Conservation (phyloP, 2,329 filamentous ascomycete species). For the Thelonectria discophora region DNA sequence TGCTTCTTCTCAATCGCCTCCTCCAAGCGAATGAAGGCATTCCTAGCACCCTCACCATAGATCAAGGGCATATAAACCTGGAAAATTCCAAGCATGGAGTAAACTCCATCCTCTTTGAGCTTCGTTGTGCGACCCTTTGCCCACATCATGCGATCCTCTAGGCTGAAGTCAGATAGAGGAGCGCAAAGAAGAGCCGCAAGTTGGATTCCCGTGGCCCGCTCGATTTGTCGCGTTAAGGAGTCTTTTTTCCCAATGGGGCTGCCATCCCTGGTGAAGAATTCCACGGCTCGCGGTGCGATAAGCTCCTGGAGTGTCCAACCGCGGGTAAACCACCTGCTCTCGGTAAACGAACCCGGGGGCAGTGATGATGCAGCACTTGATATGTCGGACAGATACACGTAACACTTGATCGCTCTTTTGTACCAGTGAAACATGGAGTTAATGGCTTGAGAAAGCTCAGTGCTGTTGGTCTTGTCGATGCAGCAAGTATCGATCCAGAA, state of each 20-base stretch:
- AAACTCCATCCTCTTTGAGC: background rate
- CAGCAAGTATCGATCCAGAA: background rate
- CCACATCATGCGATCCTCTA: background rate
- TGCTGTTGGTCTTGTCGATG: conserved; percentile 8
- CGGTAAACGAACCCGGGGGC: background rate
- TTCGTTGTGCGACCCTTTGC: background rate
- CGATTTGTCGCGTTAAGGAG: background rate
- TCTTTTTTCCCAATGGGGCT: background rate
- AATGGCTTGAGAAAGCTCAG: conserved; percentile 5
- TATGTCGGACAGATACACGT: background rate
- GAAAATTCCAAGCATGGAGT: conserved; percentile 5
- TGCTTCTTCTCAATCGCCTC: background rate
- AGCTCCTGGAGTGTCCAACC: too few relatives aligned
- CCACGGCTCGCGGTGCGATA: background rate
- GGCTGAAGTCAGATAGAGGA: background rate
- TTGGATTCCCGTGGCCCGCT: background rate
- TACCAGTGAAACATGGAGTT: conserved; percentile 10
- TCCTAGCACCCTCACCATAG: background rate
- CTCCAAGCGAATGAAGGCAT: background rate
- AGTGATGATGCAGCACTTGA: background rate
- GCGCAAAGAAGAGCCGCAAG: background rate
- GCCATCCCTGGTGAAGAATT: conserved; percentile 1
- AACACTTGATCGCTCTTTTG: background rate
- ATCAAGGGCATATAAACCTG: background rate
- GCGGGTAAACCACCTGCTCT: background rate